Percentiles rank a stretch among this genome's conserved stretches.
Conservation (phyloP, 192 early-diverging fungal genomes). For the Phlyctochytrium arcticum region DNA sequence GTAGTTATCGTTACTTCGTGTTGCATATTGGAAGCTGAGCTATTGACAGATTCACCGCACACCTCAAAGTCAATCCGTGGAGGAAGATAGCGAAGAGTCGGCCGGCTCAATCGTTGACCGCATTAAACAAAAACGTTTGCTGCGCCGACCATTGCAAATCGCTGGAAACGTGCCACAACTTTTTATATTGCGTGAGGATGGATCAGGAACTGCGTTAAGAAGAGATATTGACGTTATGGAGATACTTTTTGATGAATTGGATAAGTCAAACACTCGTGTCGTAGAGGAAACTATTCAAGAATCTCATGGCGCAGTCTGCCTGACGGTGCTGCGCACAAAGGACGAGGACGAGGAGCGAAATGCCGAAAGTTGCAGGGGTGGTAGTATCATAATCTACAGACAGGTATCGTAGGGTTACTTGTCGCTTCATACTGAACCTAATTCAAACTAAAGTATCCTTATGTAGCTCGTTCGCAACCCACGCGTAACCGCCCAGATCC, state of each 20-base stretch:
- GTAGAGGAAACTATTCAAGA: neutral
- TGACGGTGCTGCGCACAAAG: neutral
- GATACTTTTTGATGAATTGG: neutral
- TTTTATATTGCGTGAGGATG: conserved; percentile 32
- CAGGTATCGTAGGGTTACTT: neutral
- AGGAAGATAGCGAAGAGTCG: too few relatives aligned
- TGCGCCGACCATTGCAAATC: too few relatives aligned
- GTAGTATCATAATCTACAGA: neutral
- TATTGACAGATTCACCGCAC: too few relatives aligned
- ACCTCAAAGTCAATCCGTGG: too few relatives aligned
- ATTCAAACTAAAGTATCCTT: neutral
- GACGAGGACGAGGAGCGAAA: neutral
- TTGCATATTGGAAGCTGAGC: too few relatives aligned
- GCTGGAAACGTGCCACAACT: conserved; percentile 29
- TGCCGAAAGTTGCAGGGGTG: neutral
- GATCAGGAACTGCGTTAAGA: conserved; percentile 29
- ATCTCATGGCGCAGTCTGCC: neutral
- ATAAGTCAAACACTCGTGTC: neutral
- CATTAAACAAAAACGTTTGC: too few relatives aligned
- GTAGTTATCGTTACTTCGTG: too few relatives aligned
- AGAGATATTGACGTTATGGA: conserved; percentile 24
- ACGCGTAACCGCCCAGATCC: neutral
- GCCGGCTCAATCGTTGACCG: too few relatives aligned
- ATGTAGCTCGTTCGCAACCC: neutral
- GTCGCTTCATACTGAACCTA: neutral